Evolutionary conservation across 1,139 yeast species (phyloP), one percentile per base, ranked within the genome.

Genomic region (Hansenula anomala): DNA sequence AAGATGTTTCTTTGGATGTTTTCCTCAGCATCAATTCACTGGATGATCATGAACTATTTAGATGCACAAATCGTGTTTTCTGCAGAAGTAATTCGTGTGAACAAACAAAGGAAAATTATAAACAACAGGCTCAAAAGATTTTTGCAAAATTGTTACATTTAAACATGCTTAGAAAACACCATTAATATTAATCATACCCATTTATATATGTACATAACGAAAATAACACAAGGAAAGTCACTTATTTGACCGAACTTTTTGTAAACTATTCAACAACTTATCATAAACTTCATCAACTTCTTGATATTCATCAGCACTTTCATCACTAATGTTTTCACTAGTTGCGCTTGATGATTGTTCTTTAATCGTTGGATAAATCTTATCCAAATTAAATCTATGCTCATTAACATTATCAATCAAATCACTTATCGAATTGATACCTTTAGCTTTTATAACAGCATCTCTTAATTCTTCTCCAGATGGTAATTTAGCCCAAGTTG

Each of bases 401-500:
- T 64, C 58, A 51, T 75, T 77, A 38, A 86, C 82, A 49, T 76
- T 80, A 39, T 73, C 78, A 52, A 87, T 82, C 50, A 85, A 69
- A 43, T 83, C 88, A 13, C 74, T 72, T 7, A 85, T 85, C 16
- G 84, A 75, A 44, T 80, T 80, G 39, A 83, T 76, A 40, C 94
- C 94, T 53, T 84, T 84, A 4, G 90, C 90, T 40, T 78, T 76
- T 38, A 84, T 78, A 33, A 84, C 80, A 0, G 92, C 89, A 44
- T 81, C 86, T 43, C 95, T 67, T 30, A 86, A 64, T 55, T 84
- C 89, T 4, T 80, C 71, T 16, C 95, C 95, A 0, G 90, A 77
- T 1, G 90, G 90, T 37, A 83, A 66, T 36, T 61, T 64, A 3
- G 63, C 55, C 32, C 57, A 37, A 22, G 10, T 50, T 48, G 27